Evolutionary conservation across 2,329 filamentous ascomycete genomes (phyloP), one percentile per base, ranked within the genome.

Genomic region (Xylariaceae sp.): DNA sequence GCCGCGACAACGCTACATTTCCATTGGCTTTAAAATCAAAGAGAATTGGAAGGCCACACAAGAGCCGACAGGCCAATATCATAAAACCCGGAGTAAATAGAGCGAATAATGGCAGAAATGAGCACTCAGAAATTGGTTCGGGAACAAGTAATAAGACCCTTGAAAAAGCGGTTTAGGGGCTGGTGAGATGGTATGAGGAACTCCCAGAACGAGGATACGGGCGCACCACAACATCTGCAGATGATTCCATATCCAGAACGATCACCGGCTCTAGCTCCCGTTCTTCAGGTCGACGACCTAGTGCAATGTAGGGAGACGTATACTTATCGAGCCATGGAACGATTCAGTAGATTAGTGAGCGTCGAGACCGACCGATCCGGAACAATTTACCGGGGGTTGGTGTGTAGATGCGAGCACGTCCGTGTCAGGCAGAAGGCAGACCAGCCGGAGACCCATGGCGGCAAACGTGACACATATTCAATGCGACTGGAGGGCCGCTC

Each of bases 11-110:
- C 42, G 48, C 45, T 18, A 54, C 67, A 62, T 67, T 69, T 63
- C 62, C 44, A 70, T 70, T 70, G 68, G 69, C 53, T 60, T 57
- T 68, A 70, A 70, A 70, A 63, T 68, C 58, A 63, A 51, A 65
- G 23, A 56, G 53, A 53, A 52, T 48, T 51, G 61, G 54, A 54
- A 59, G 58, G 39, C 54, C 47, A 49, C 53, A 61, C 45, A 17
- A 37, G 55, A 53, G 50, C 48, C 37, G 11, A 42, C 11, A 42
- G 5, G 11, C 13, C 11, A n/a, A 45, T 45, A 45, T n/a, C 42
- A n/a, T 6, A n/a, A 45, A 58, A 39, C 15, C 17, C 17, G 51
- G 34, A 55, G 50, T 15, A 15, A 13, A 15, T 42, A 18, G 49
- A 54, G 54, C 60, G 51, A 62, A 61, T 59, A 15, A 37, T 15